These are phyloP conservation scores for Aspergillus cejpii DNA, from an alignment of 2,329 filamentous ascomycete genomes.

Conservation along the genomic window DNA sequence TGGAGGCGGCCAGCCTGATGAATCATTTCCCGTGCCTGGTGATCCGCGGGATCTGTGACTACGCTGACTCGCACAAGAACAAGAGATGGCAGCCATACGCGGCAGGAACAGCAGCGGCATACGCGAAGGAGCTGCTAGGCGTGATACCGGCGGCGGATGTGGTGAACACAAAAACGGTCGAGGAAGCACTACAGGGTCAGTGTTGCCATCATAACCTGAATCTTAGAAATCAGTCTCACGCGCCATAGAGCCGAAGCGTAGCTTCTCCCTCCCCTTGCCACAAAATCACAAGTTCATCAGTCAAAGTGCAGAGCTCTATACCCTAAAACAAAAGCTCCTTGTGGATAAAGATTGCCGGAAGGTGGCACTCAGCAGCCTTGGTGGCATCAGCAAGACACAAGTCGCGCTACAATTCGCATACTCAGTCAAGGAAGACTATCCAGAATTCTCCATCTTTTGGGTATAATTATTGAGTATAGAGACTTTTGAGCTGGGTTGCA, in stretches of 20 bases:
- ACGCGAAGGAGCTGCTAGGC: slow-evolving; percentile 15
- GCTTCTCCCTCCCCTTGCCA: no score
- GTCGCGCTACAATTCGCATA: slow-evolving; percentile 19
- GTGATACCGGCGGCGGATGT: no score
- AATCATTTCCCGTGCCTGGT: slow-evolving; percentile 6
- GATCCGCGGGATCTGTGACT: slow-evolving; percentile 13
- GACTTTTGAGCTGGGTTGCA: slow-evolving; percentile 11
- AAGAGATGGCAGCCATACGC: slow-evolving; percentile 13
- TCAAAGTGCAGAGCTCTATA: no score
- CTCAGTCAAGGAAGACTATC: slow-evolving; percentile 6
- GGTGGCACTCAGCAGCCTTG: slow-evolving; percentile 14
- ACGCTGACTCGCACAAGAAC: slow-evolving; percentile 12
- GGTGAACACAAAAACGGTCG: no score
- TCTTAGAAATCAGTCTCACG: no score
- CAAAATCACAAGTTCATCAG: no score
- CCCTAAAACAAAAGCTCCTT: no score
- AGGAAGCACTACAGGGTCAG: no score
- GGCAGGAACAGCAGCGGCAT: slow-evolving; percentile 12
- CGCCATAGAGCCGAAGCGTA: no score
- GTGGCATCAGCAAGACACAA: slow-evolving; percentile 23
- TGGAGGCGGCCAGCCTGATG: slow-evolving; percentile 8
- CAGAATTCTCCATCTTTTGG: slow-evolving; percentile 15
- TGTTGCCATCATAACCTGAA: no score
- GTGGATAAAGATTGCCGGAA: background rate
- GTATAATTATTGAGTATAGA: slow-evolving; percentile 8